Conservation (phyloP, 345 rosid species). For the Arabis alpina region DNA sequence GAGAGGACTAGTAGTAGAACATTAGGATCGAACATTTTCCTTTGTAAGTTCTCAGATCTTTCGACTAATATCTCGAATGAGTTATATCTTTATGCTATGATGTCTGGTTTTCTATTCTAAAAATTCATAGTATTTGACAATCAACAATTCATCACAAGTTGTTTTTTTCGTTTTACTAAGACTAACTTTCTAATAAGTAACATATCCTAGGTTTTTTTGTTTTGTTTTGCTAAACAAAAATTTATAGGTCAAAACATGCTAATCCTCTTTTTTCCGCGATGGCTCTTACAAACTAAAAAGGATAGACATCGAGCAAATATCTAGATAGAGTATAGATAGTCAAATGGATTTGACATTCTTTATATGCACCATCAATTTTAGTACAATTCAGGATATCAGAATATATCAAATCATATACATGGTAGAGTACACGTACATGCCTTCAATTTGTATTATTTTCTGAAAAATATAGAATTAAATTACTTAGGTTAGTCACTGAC, state of each 20-base stretch:
- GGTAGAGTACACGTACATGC: neutral
- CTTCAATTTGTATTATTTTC: neutral
- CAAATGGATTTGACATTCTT: neutral
- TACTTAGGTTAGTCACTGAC: too few species aligned
- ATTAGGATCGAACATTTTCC: neutral
- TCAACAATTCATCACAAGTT: too few species aligned
- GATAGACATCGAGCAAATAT: neutral
- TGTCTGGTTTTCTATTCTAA: too few species aligned
- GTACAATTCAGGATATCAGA: neutral
- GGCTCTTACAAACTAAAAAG: neutral
- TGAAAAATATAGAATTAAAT: neutral
- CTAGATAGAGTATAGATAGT: neutral
- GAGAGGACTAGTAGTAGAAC: constrained; percentile 13
- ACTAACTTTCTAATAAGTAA: too few species aligned
- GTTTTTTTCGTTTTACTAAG: too few species aligned
- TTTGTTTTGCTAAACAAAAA: too few species aligned
- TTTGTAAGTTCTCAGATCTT: too few species aligned
- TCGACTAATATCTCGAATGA: too few species aligned
- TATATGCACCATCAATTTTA: neutral
- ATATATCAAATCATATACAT: neutral
- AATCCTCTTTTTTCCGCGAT: neutral
- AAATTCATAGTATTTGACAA: too few species aligned
- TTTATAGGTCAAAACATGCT: too few species aligned
- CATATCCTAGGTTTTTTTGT: too few species aligned
- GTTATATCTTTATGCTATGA: too few species aligned